Evolutionary conservation across 2,329 filamentous ascomycete genomes (phyloP).

Genomic region (Trichoderma sp.): DNA sequence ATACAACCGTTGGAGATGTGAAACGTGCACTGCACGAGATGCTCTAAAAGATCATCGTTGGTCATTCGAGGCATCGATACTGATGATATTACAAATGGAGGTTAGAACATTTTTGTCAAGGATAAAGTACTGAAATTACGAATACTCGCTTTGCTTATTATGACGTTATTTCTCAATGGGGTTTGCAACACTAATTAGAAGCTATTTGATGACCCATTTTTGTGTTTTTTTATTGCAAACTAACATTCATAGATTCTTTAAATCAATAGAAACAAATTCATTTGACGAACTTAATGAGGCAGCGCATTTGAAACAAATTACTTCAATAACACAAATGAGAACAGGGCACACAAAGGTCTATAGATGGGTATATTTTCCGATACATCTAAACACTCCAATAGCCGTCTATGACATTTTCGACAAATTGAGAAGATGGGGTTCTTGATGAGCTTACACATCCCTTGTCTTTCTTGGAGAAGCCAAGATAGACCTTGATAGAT

Average conservation of each 20-base stretch:
- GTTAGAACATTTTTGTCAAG: neutral
- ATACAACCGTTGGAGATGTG: conserved; percentile 12
- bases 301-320: too few species aligned
- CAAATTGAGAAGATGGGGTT: too few species aligned
- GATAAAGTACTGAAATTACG: neutral
- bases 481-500: neutral
- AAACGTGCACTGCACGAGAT: neutral
- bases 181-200: too few species aligned
- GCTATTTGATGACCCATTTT: too few species aligned
- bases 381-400: neutral
- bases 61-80: neutral
- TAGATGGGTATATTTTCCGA: neutral
- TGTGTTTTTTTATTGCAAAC: neutral
- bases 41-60: neutral
- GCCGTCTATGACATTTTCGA: neutral
- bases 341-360: neutral
- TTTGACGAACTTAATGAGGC: neutral
- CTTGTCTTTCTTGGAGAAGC: neutral
- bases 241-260: neutral
- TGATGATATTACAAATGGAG: neutral
- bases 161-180: too few species aligned
- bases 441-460: neutral
- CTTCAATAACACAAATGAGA: too few species aligned
- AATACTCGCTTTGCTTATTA: neutral
- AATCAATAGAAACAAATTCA: neutral